These are phyloP conservation scores for Henckelia pumila DNA, from an alignment of 257 asterid genomes.

Conservation along the genomic window DNA sequence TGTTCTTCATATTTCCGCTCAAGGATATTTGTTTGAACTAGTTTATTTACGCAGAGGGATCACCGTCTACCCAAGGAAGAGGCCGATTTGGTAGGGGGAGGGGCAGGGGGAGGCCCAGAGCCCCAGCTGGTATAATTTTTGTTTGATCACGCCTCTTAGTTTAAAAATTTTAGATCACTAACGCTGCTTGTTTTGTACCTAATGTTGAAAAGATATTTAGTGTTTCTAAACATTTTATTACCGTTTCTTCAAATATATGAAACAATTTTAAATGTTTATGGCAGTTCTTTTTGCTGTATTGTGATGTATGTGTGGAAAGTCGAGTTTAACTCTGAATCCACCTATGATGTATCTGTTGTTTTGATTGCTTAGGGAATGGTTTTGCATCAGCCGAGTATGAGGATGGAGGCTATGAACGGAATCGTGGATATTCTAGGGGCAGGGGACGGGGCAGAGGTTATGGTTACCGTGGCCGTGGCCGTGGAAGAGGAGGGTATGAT, in stretches of 20 bases:
- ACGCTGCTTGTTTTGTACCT: not conserved
- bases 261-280: not conserved
- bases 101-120: conserved; percentile 72
- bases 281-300: not conserved
- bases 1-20: not conserved
- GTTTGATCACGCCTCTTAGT: not conserved
- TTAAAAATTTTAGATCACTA: not conserved
- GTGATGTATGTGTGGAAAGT: not conserved
- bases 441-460: conserved; percentile 84
- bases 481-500: conserved; percentile 80
- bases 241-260: not conserved
- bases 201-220: not conserved
- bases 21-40: conserved; percentile 19
- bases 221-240: not conserved
- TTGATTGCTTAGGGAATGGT: conserved; percentile 57
- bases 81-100: conserved; percentile 64
- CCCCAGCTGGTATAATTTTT: conserved; percentile 40
- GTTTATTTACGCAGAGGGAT: conserved; percentile 51
- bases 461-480: conserved; percentile 75
- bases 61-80: conserved; percentile 77
- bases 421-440: conserved; percentile 62
- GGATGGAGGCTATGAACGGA: conserved; percentile 76
- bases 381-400: conserved; percentile 53
- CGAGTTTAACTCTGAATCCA: not conserved
- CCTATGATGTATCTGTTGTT: not conserved